Conservation (phyloP, 2,329 filamentous ascomycete species). For the Aphanocladium album region DNA sequence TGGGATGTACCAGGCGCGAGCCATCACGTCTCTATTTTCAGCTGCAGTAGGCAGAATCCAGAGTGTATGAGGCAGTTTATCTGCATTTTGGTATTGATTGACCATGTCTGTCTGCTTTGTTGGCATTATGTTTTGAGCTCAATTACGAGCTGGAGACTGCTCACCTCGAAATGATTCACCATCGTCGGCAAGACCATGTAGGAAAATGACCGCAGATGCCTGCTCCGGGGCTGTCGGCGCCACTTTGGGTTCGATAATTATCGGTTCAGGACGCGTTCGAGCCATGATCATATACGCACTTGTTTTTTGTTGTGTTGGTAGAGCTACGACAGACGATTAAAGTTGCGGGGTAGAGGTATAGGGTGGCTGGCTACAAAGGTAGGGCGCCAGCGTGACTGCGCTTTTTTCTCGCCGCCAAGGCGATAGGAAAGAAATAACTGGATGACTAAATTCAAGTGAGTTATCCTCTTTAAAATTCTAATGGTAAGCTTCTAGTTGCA, state of each 20-base stretch:
- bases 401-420: neutral
- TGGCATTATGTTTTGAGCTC: neutral
- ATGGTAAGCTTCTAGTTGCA: no score
- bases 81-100: neutral
- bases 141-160: no score
- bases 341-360: neutral
- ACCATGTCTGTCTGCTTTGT: neutral
- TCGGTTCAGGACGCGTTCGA: neutral
- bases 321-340: neutral
- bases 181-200: slow-evolving; percentile 1
- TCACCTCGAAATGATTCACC: slow-evolving; percentile 2
- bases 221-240: neutral
- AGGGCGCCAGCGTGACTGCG: neutral
- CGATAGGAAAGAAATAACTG: no score
- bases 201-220: slow-evolving; percentile 1
- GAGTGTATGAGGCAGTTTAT: neutral
- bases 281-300: neutral
- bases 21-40: slow-evolving; percentile 6
- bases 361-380: neutral
- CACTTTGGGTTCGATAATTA: neutral
- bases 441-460: no score
- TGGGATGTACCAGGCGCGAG: neutral
- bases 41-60: neutral
- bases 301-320: neutral
- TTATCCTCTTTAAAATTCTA: no score